Evolutionary conservation across 495 filamentous ascomycete species (phyloP).

Genomic region (Aspergillus steynii): DNA sequence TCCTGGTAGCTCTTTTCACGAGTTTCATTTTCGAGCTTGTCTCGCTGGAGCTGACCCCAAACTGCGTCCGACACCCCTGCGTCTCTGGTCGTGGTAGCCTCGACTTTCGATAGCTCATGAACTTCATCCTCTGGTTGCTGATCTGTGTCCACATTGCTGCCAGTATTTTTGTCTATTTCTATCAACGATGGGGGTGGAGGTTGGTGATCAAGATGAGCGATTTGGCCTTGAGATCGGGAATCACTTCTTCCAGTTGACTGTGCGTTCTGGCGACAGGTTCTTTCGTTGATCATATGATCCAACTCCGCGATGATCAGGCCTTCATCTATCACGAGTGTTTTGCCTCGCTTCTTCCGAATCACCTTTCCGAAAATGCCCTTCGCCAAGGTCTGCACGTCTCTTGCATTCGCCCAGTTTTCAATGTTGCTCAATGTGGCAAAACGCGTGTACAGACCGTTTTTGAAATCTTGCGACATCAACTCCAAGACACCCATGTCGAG

Average conservation of each 20-base stretch:
- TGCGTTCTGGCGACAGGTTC: constrained; percentile 6
- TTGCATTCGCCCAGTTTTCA: constrained; percentile 66
- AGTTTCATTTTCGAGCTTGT: constrained; percentile 38
- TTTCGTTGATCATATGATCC: constrained; percentile 46
- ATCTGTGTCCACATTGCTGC: background rate
- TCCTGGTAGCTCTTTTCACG: constrained; percentile 20
- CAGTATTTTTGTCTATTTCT: constrained; percentile 5
- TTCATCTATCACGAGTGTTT: constrained; percentile 30
- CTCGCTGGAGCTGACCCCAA: constrained; percentile 60
- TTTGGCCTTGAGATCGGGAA: background rate
- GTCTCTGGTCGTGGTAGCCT: constrained; percentile 37
- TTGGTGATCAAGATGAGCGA: background rate
- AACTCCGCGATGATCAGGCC: constrained; percentile 37
- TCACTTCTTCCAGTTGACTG: background rate
- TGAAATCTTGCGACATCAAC: constrained; percentile 13
- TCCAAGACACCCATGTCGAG: constrained; percentile 45
- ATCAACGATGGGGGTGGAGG: background rate
- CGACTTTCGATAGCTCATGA: constrained; percentile 4
- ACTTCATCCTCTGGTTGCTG: background rate
- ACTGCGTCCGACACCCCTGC: constrained; percentile 57
- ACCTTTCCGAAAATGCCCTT: constrained; percentile 52
- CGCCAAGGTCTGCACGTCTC: constrained; percentile 61
- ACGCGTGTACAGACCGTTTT: constrained; percentile 23
- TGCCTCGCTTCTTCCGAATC: constrained; percentile 25
- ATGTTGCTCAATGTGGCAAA: constrained; percentile 47